Percentiles rank a stretch among this genome's conserved stretches.
These are phyloP conservation scores for Yarrowia sp. DNA, from an alignment of 805 yeast species.

Conservation along the genomic window DNA sequence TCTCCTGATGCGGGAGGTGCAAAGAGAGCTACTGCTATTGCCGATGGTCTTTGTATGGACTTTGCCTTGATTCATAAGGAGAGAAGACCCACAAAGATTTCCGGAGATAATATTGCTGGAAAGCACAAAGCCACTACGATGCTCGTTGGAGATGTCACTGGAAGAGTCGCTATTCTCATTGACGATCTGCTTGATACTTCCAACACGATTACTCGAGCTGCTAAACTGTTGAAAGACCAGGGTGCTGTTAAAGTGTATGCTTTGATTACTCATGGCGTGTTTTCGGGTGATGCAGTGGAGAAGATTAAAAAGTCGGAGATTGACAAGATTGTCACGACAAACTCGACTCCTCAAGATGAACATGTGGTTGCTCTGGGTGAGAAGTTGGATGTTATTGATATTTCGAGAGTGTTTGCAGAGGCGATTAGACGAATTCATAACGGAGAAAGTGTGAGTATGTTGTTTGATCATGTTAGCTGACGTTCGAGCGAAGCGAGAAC, in stretches of 20 bases:
- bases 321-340: conserved; percentile 84
- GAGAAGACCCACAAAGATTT: conserved; percentile 49
- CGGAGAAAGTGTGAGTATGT: conserved; percentile 92
- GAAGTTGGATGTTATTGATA: conserved; percentile 78
- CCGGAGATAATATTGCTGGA: conserved; percentile 32
- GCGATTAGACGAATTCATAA: conserved; percentile 94
- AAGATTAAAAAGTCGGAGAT: conserved; percentile 66
- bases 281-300: conserved; percentile 85
- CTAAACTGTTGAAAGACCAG: conserved; percentile 84
- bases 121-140: conserved; percentile 71
- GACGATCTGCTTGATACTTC: conserved; percentile 96
- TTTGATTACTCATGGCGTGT: conserved; percentile 86
- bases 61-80: conserved; percentile 97
- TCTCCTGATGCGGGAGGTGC: conserved; percentile 99
- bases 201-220: conserved; percentile 87
- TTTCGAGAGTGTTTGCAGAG: conserved; percentile 85
- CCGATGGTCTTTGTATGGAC: conserved; percentile 82
- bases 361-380: conserved; percentile 55
- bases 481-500: background rate
- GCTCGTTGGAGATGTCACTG: conserved; percentile 93
- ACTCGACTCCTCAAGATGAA: conserved; percentile 81
- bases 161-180: conserved; percentile 79
- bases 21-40: conserved; percentile 90
- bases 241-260: conserved; percentile 89
- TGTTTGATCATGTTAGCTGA: conserved; percentile 68